A percentile compares a stretch with the other conserved stretches of the same genome.
Evolutionary conservation across 208 protist species (phyloP).

Genomic region (Leishmania arabica): DNA sequence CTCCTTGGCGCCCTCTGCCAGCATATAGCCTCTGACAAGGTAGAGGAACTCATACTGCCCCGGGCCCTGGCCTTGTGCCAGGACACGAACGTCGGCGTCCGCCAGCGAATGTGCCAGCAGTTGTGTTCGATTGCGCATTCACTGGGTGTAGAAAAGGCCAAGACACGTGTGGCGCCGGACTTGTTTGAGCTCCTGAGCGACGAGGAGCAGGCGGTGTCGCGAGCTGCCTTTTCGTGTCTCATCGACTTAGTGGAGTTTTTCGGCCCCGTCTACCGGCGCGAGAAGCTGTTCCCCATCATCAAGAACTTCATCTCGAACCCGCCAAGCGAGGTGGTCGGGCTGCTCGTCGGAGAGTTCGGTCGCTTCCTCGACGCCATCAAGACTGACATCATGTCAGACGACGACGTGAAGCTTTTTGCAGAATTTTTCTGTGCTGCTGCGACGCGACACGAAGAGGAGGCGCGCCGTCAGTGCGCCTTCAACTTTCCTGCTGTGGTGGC

Average conservation of each 20-base stretch:
- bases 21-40: conserved; percentile 50
- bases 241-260: conserved; percentile 93
- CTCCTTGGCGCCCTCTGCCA: conserved; percentile 76
- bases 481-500: conserved; percentile 89
- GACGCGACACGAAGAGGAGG: conserved; percentile 60
- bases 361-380: conserved; percentile 88
- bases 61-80: conserved; percentile 88
- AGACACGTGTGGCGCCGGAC: conserved; percentile 73
- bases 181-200: conserved; percentile 92
- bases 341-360: conserved; percentile 88
- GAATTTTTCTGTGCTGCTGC: conserved; percentile 76
- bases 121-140: conserved; percentile 76
- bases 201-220: conserved; percentile 85
- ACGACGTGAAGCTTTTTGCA: conserved; percentile 84
- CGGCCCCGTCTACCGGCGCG: conserved; percentile 75
- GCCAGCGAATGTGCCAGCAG: conserved; percentile 85
- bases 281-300: conserved; percentile 90
- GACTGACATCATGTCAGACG: conserved; percentile 73
- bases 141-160: conserved; percentile 78
- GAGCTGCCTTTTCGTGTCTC: conserved; percentile 87
- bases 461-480: conserved; percentile 82
- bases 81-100: conserved; percentile 89
- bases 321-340: conserved; percentile 79
- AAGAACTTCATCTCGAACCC: conserved; percentile 84
- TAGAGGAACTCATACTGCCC: conserved; percentile 69